These are phyloP conservation scores for Pseudonectria buxi DNA, from an alignment of 2,329 filamentous ascomycete genomes.

Conservation along the genomic window DNA sequence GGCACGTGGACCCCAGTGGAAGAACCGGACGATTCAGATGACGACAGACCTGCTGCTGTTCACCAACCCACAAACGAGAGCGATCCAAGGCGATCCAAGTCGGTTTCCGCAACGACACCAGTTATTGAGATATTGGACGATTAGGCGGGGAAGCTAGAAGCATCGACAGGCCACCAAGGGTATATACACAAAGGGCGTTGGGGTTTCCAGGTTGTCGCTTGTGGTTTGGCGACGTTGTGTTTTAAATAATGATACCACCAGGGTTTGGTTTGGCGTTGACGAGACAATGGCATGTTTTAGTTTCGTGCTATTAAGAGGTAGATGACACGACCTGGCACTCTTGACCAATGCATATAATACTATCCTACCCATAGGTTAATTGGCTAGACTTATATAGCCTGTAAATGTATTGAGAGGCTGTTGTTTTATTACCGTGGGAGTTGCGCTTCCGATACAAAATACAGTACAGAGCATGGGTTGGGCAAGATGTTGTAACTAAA, in stretches of 20 bases:
- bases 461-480: no score
- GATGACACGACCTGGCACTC: no score
- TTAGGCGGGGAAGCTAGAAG: not conserved
- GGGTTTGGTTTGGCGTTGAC: constrained; percentile 3
- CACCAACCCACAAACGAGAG: not conserved
- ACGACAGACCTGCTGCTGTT: constrained; percentile 15
- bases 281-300: not conserved
- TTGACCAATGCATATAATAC: no score
- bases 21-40: constrained; percentile 24
- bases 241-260: constrained; percentile 15
- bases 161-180: not conserved
- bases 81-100: constrained; percentile 1
- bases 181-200: constrained; percentile 8
- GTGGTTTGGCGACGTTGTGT: constrained; percentile 7
- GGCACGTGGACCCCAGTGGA: constrained; percentile 28
- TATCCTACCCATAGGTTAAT: no score
- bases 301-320: no score
- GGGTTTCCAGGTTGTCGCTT: constrained; percentile 5
- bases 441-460: no score
- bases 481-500: no score
- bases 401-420: no score
- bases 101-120: not conserved
- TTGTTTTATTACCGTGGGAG: no score
- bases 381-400: no score
- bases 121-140: constrained; percentile 26